Conservation (phyloP, 768 basidiomycete species). For the Termitomyces sp. region DNA sequence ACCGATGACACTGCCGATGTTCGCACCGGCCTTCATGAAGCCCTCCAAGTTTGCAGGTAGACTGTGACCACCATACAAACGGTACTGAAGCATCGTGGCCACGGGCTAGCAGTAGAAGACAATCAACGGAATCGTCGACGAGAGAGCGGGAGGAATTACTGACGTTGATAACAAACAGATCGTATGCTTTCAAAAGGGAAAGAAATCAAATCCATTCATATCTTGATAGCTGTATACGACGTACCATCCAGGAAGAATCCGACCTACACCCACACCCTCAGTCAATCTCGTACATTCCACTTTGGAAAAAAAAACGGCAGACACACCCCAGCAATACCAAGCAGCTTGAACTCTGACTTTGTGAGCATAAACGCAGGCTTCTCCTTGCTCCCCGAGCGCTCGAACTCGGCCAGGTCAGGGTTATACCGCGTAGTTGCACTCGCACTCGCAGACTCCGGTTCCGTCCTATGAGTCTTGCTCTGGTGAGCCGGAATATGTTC, state of each 20-base stretch:
- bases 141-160: constrained; percentile 10
- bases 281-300: neutral
- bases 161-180: constrained; percentile 69
- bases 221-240: constrained; percentile 9
- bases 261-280: constrained; percentile 32
- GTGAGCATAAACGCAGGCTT: constrained; percentile 26
- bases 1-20: constrained; percentile 71
- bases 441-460: no score
- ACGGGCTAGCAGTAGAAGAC: constrained; percentile 46
- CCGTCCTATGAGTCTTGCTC: no score
- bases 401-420: constrained; percentile 23
- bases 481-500: neutral
- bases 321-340: constrained; percentile 55
- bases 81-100: constrained; percentile 63
- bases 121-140: neutral
- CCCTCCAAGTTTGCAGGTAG: constrained; percentile 58
- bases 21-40: constrained; percentile 60
- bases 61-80: constrained; percentile 47
- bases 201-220: neutral
- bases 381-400: constrained; percentile 16
- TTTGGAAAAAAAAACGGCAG: neutral
- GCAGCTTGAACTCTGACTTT: constrained; percentile 51
- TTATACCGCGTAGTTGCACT: constrained; percentile 1
- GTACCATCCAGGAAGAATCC: constrained; percentile 71
- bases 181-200: constrained; percentile 54